phyloP scores from a whole-genome alignment of 148 eudicot genomes.

The Cornus florida region DNA sequence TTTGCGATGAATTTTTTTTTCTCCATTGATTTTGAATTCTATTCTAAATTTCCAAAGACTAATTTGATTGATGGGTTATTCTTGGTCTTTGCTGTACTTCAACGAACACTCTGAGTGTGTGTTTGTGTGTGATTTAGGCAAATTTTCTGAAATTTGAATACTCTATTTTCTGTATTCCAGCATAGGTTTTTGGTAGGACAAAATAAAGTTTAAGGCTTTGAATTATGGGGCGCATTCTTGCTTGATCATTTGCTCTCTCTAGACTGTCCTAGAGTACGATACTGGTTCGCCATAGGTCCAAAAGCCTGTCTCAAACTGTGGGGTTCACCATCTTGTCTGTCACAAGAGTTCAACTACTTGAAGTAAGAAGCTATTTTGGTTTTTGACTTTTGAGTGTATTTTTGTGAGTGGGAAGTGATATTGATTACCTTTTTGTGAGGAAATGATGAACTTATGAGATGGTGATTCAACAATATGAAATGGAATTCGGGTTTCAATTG shows the following conservation, averaged over 20 bases:
- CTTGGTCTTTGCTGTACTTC: not conserved
- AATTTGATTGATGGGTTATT: not conserved
- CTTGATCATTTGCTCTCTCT: too few relatives aligned
- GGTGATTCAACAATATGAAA: not conserved
- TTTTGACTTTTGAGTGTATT: not conserved
- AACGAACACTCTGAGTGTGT: not conserved
- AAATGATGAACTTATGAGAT: not conserved
- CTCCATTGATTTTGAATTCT: not conserved
- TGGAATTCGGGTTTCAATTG: not conserved
- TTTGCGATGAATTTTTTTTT: not conserved
- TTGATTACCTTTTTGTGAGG: not conserved
- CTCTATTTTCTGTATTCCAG: not conserved
- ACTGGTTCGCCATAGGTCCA: too few relatives aligned
- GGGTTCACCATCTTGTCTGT: not conserved
- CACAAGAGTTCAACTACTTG: not conserved
- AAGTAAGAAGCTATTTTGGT: not conserved
- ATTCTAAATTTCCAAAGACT: not conserved
- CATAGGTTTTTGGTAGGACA: not conserved
- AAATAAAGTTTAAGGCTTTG: not conserved
- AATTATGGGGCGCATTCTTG: not conserved
- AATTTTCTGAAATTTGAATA: not conserved
- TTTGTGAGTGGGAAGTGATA: not conserved
- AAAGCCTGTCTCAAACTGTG: not conserved
- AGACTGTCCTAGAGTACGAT: too few relatives aligned
- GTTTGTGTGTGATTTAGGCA: not conserved